Evolutionary conservation across 495 filamentous ascomycete genomes (phyloP).

Genomic region (Aspergillus cavernicola): DNA sequence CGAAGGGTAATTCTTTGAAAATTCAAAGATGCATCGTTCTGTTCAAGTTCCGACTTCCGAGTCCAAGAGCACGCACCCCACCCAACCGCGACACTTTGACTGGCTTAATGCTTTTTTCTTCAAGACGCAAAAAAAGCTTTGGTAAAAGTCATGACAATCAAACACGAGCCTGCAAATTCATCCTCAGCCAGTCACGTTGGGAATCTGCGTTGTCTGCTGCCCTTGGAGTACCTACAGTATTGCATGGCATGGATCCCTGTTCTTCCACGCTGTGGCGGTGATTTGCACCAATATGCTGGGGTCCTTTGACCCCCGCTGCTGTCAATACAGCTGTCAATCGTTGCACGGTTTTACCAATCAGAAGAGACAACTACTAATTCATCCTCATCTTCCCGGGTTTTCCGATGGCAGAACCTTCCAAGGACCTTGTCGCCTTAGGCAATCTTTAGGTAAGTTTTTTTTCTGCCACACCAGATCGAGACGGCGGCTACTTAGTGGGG

Average conservation of each 20-base stretch:
- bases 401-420: background rate
- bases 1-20: no score
- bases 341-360: background rate
- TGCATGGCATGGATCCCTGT: slow-evolving; percentile 8
- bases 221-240: background rate
- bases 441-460: background rate
- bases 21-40: no score
- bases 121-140: background rate
- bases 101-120: no score
- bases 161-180: background rate
- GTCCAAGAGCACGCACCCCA: background rate
- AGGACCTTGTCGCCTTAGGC: background rate
- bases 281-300: background rate
- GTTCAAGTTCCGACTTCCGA: no score
- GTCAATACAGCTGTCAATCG: background rate
- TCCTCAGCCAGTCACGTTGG: slow-evolving; percentile 4
- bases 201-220: background rate
- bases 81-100: background rate
- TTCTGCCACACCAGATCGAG: slow-evolving; percentile 10
- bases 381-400: background rate
- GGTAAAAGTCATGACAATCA: background rate
- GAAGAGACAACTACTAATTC: background rate
- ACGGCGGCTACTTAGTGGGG: slow-evolving; percentile 13
- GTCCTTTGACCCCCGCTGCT: background rate
- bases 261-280: slow-evolving; percentile 12